These are phyloP conservation scores for Colletotrichum theobromicola DNA, from an alignment of 2,329 filamentous ascomycete genomes.

Conservation along the genomic window DNA sequence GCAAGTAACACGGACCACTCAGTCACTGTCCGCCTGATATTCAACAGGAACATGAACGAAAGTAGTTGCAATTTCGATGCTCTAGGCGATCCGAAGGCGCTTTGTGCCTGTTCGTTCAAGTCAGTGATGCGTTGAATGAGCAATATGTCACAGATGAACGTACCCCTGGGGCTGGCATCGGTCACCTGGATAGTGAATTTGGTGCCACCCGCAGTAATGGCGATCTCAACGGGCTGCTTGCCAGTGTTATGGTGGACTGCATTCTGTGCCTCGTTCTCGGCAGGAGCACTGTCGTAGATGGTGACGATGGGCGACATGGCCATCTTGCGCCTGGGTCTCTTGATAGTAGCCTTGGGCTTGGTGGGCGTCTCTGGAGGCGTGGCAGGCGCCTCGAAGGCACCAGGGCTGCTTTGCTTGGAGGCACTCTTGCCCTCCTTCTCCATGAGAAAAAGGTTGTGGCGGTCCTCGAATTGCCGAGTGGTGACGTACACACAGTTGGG, in stretches of 20 bases:
- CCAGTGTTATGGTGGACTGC: background rate
- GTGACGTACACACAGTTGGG: background rate
- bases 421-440: background rate
- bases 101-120: background rate
- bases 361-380: background rate
- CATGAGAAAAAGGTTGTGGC: background rate
- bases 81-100: background rate
- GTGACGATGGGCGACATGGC: background rate
- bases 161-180: background rate
- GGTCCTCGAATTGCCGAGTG: background rate
- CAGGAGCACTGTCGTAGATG: background rate
- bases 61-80: fast-evolving
- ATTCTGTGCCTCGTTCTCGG: background rate
- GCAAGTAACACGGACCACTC: background rate
- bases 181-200: background rate
- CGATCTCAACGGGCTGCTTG: background rate
- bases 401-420: background rate
- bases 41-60: fast-evolving
- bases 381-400: fast-evolving
- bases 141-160: background rate
- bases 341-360: background rate
- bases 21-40: background rate
- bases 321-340: background rate
- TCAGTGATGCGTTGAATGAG: background rate
- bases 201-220: background rate